phyloP scores from a whole-genome alignment of 495 filamentous ascomycete genomes.

The Talaromyces proteolyticus region DNA sequence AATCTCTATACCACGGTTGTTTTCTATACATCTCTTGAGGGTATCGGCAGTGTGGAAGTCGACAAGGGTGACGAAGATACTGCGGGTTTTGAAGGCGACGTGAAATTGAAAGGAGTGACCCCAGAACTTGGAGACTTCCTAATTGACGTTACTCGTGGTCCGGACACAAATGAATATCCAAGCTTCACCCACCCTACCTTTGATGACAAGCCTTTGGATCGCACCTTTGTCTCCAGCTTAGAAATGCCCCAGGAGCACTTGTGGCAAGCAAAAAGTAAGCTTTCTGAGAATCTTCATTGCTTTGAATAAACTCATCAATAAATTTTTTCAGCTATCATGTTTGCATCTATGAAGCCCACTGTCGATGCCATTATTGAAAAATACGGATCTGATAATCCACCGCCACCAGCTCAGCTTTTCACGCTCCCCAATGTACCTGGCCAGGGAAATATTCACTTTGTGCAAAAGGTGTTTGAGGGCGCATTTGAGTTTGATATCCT shows the following conservation, averaged over 20 bases:
- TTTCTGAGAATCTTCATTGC: neutral
- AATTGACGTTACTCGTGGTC: slow-evolving; percentile 68
- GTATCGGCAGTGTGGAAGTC: slow-evolving; percentile 60
- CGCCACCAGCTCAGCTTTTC: slow-evolving; percentile 82
- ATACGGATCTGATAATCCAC: slow-evolving; percentile 64
- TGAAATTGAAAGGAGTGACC: slow-evolving; percentile 70
- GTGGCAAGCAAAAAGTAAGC: slow-evolving; percentile 78
- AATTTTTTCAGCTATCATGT: slow-evolving; percentile 49
- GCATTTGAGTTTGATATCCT: slow-evolving; percentile 91
- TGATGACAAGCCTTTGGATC: slow-evolving; percentile 67
- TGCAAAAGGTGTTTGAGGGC: slow-evolving; percentile 91
- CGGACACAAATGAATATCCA: slow-evolving; percentile 56
- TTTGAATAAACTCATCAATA: neutral
- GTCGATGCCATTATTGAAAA: slow-evolving; percentile 63
- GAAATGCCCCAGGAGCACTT: slow-evolving; percentile 60
- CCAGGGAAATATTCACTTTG: slow-evolving; percentile 75
- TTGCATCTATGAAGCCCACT: slow-evolving; percentile 68
- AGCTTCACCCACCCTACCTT: slow-evolving; percentile 56
- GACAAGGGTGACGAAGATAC: slow-evolving; percentile 39
- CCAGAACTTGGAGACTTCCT: slow-evolving; percentile 77
- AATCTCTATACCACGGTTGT: slow-evolving; percentile 71
- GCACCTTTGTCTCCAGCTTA: slow-evolving; percentile 67
- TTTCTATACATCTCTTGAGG: slow-evolving; percentile 78
- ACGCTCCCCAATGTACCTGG: slow-evolving; percentile 65
- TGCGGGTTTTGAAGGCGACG: slow-evolving; percentile 62